A percentile compares a stretch with the other conserved stretches of the same genome.
These are phyloP conservation scores for Malus asiatica DNA, from an alignment of 306 rosid species.

Conservation along the genomic window DNA sequence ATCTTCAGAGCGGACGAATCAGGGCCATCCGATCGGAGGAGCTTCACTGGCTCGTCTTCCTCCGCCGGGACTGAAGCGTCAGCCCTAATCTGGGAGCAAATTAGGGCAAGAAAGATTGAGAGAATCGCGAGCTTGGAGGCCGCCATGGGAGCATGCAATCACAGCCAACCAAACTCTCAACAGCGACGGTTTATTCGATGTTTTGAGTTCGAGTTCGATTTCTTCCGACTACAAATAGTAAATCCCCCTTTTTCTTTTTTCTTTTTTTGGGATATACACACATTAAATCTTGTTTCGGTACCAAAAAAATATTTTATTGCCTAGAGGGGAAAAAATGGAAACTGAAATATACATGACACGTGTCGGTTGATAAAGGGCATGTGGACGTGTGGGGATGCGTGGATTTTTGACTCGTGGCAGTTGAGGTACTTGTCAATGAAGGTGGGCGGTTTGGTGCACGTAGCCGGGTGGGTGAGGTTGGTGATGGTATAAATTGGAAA, in stretches of 20 bases:
- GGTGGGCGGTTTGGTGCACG: neutral
- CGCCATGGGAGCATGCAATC: slow-evolving; percentile 57
- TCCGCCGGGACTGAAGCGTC: slow-evolving; percentile 35
- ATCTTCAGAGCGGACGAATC: slow-evolving; percentile 52
- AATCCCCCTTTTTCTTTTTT: too few species aligned
- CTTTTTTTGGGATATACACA: too few species aligned
- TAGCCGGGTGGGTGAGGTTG: slow-evolving; percentile 6
- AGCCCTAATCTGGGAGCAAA: slow-evolving; percentile 31
- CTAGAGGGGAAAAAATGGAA: neutral
- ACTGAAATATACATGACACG: neutral
- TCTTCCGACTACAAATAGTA: neutral
- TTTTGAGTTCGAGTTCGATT: neutral
- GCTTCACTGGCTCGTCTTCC: slow-evolving; percentile 15
- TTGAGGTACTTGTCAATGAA: neutral
- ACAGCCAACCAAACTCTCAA: slow-evolving; percentile 47
- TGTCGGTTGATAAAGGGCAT: neutral
- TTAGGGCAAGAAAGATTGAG: slow-evolving; percentile 50
- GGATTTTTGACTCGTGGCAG: slow-evolving; percentile 1
- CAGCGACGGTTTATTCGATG: neutral
- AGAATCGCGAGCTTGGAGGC: slow-evolving; percentile 47
- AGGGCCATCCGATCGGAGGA: slow-evolving; percentile 24
- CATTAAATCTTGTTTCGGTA: neutral
- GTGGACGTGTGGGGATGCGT: neutral
- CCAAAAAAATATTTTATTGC: too few species aligned
- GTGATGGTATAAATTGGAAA: neutral